A percentile compares a stretch with the other conserved stretches of the same genome.
Conservation (phyloP, 192 early-diverging fungal genomes). For the Backusella macrospora region DNA sequence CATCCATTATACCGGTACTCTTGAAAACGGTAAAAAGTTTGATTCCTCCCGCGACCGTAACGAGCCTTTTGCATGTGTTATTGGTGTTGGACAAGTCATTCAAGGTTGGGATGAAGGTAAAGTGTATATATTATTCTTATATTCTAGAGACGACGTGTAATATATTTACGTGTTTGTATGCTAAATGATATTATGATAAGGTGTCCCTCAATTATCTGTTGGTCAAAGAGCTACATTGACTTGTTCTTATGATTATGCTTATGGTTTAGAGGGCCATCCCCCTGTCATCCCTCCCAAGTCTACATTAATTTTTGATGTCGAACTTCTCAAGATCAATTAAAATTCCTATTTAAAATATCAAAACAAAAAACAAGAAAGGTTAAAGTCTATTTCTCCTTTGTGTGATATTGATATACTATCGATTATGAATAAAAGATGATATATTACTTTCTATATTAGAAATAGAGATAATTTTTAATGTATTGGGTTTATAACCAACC, state of each 20-base stretch:
- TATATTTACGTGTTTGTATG: neutral
- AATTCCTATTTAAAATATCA: neutral
- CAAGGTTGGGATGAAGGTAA: conserved; percentile 64
- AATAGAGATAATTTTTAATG: too few relatives aligned
- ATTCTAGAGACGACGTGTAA: neutral
- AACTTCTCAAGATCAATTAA: neutral
- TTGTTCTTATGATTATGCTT: conserved; percentile 79
- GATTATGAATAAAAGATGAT: too few relatives aligned
- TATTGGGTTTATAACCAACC: too few relatives aligned
- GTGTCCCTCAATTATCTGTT: conserved; percentile 89
- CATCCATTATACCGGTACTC: conserved; percentile 67
- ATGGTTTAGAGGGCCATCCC: conserved; percentile 37
- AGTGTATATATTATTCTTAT: neutral
- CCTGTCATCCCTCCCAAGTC: conserved; percentile 39
- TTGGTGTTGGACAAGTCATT: conserved; percentile 95
- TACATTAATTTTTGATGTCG: conserved; percentile 31
- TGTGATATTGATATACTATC: too few relatives aligned
- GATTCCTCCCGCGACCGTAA: conserved; percentile 87
- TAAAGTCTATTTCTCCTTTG: neutral
- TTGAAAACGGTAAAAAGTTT: conserved; percentile 77
- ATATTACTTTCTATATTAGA: neutral
- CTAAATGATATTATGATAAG: conserved; percentile 43
- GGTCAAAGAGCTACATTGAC: conserved; percentile 85
- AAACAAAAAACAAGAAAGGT: too few relatives aligned
- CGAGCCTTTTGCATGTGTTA: conserved; percentile 82